These are phyloP conservation scores for Flaveria floridana DNA, from an alignment of 140 eudicot genomes.

Conservation along the genomic window DNA sequence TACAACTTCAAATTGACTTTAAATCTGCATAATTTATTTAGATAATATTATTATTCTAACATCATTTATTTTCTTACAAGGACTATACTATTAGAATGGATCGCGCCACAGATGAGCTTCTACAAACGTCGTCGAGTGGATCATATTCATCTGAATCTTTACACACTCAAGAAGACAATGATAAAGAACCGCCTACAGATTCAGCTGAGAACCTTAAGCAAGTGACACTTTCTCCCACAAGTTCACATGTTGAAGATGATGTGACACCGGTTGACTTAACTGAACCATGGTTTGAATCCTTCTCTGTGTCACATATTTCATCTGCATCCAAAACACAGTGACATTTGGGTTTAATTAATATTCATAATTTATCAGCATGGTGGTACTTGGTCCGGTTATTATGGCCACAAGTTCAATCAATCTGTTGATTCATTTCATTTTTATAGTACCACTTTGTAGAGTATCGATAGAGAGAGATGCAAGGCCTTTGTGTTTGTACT, in stretches of 20 bases:
- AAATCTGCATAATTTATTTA: not conserved
- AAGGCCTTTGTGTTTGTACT: conserved; percentile 19
- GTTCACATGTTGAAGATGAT: conserved; percentile 47
- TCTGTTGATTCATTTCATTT: conserved; percentile 25
- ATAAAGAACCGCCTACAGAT: conserved; percentile 5
- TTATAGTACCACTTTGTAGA: conserved; percentile 17
- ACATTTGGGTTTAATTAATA: conserved; percentile 1
- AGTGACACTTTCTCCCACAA: conserved; percentile 29
- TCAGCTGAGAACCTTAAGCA: conserved; percentile 34
- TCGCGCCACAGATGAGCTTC: conserved; percentile 46
- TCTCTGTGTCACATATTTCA: conserved; percentile 53
- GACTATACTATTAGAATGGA: conserved; percentile 42
- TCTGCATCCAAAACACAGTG: conserved; percentile 24
- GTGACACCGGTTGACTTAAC: conserved; percentile 59
- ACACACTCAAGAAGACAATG: conserved; percentile 34
- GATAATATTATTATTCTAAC: not conserved
- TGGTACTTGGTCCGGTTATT: conserved; percentile 10
- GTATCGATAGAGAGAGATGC: conserved; percentile 23
- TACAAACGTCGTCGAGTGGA: conserved; percentile 39
- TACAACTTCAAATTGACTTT: conserved; percentile 13
- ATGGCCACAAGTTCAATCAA: conserved; percentile 23
- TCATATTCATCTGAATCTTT: conserved; percentile 44
- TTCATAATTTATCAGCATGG: conserved; percentile 28
- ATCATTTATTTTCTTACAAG: conserved; percentile 9
- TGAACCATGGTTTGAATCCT: conserved; percentile 78